Conservation (phyloP, 768 basidiomycete genomes). For the Podaxis sp. region DNA sequence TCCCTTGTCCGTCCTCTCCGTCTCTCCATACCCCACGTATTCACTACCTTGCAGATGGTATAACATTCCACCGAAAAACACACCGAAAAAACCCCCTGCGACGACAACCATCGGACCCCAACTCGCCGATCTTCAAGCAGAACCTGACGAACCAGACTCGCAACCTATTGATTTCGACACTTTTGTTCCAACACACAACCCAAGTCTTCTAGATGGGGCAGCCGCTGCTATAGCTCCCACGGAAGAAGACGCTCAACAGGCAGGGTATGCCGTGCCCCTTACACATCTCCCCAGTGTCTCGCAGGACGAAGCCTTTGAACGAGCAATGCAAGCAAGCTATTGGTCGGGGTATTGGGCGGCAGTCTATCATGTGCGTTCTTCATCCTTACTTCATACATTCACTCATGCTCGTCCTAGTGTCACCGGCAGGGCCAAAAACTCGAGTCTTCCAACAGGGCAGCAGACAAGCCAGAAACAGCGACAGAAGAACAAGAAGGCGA, state of each 20-base stretch:
- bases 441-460: neutral
- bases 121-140: neutral
- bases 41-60: conserved; percentile 62
- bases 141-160: conserved; percentile 44
- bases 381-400: neutral
- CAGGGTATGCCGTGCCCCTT: neutral
- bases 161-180: conserved; percentile 67
- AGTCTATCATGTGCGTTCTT: conserved; percentile 65
- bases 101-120: neutral
- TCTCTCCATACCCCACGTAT: neutral
- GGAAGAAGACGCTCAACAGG: neutral
- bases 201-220: conserved; percentile 40
- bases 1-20: conserved; percentile 51
- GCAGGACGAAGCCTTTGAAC: conserved; percentile 74
- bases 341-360: conserved; percentile 90
- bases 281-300: neutral
- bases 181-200: conserved; percentile 68
- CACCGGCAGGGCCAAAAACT: conserved; percentile 2
- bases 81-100: conserved; percentile 22
- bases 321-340: conserved; percentile 78
- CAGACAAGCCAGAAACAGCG: too few species aligned
- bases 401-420: conserved; percentile 2
- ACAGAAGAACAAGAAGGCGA: conserved; percentile 18
- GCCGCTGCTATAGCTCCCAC: conserved; percentile 22
- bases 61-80: conserved; percentile 50